phyloP scores from a whole-genome alignment of 1,284 basidiomycete species.

The Bjerkandera adusta region DNA sequence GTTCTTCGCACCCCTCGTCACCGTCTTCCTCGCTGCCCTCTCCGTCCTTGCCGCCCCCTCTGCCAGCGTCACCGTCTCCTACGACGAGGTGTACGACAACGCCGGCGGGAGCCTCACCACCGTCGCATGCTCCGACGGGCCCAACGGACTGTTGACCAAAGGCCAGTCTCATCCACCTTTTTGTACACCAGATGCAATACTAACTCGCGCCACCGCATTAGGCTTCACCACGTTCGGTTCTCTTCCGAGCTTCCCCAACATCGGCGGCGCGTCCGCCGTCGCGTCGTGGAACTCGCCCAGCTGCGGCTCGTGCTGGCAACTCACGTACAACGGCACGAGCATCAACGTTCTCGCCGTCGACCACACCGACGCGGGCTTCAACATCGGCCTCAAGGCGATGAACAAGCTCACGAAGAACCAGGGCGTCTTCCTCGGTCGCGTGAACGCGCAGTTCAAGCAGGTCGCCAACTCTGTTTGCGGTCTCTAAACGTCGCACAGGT shows the following conservation, averaged over 20 bases:
- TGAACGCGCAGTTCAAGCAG: conserved; percentile 21
- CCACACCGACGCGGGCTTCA: conserved; percentile 35
- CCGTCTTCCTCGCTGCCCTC: conserved; percentile 18
- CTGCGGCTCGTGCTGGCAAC: conserved; percentile 47
- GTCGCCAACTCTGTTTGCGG: conserved; percentile 38
- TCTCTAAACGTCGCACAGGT: conserved; percentile 22
- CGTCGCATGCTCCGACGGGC: conserved; percentile 47
- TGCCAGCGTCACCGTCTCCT: conserved; percentile 36
- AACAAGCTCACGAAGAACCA: conserved; percentile 29
- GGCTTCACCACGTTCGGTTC: conserved; percentile 45
- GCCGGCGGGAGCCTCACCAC: conserved; percentile 29
- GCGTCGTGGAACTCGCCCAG: conserved; percentile 39
- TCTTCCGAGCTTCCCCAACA: conserved; percentile 44
- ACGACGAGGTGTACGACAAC: conserved; percentile 43
- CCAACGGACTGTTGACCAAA: conserved; percentile 38
- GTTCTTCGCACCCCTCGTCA: conserved; percentile 19
- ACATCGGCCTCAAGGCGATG: conserved; percentile 41
- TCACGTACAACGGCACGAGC: conserved; percentile 37
- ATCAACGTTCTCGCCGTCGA: conserved; percentile 44
- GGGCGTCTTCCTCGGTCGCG: conserved; percentile 11
- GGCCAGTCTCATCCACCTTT: conserved; percentile 36
- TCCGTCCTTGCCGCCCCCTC: conserved; percentile 13
- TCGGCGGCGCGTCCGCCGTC: conserved; percentile 44
- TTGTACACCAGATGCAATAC: conserved; percentile 37
- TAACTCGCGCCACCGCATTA: conserved; percentile 25